Percentiles rank a stretch among this genome's conserved stretches.
phyloP scores from a whole-genome alignment of 106 monocot species.

The Allium sativum region DNA sequence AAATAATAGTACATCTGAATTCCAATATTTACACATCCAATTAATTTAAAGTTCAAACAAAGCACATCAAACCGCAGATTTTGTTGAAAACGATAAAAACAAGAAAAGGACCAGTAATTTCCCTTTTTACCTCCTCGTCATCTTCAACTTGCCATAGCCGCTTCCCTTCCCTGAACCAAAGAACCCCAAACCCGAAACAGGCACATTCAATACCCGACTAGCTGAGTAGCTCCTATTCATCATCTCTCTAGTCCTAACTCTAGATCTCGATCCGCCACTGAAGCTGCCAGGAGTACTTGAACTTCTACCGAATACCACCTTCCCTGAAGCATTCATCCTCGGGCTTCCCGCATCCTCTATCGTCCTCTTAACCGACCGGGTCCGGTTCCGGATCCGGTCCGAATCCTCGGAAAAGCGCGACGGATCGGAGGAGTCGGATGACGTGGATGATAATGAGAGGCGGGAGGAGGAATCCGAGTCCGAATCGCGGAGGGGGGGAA shows the following conservation, averaged over 20 bases:
- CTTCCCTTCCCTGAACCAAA: not conserved
- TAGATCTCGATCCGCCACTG: constrained; percentile 16
- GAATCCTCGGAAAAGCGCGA: constrained; percentile 76
- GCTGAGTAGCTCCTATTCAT: constrained; percentile 47
- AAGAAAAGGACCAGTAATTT: too few species aligned
- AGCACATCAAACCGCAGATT: too few species aligned
- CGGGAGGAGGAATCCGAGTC: constrained; percentile 50
- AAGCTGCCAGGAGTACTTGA: constrained; percentile 67
- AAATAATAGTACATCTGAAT: too few species aligned
- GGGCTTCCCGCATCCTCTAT: constrained; percentile 55
- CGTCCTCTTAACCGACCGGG: constrained; percentile 10
- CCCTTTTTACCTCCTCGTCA: too few species aligned
- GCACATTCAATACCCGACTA: constrained; percentile 48
- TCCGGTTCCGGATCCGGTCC: not conserved
- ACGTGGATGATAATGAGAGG: constrained; percentile 56
- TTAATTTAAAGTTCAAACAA: too few species aligned
- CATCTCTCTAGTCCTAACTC: constrained; percentile 12
- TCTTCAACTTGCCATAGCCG: too few species aligned
- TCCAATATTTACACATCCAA: too few species aligned
- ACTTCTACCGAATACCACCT: constrained; percentile 71
- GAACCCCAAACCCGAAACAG: constrained; percentile 24
- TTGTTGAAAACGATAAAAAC: too few species aligned
- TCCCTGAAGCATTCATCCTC: constrained; percentile 78
- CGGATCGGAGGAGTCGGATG: constrained; percentile 58
- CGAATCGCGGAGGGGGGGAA: constrained; percentile 55